These are phyloP conservation scores for Cladosporium cucumerinum DNA, from an alignment of 2,329 filamentous ascomycete species.

Conservation along the genomic window DNA sequence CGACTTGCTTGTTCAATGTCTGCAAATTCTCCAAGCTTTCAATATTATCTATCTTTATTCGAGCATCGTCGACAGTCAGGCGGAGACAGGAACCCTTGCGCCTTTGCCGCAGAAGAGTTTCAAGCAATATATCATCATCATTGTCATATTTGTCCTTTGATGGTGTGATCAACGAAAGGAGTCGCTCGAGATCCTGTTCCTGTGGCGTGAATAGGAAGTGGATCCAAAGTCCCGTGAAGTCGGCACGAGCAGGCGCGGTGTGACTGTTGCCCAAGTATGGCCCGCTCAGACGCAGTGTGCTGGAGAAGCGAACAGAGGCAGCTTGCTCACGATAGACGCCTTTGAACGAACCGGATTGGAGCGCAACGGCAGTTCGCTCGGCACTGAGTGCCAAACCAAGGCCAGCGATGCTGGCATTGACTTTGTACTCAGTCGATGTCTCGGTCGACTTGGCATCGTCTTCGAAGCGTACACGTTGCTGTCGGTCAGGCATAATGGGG, in stretches of 20 bases:
- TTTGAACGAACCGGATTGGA: constrained; percentile 71
- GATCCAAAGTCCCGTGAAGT: constrained; percentile 64
- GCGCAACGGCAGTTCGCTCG: constrained; percentile 62
- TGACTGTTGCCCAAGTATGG: constrained; percentile 58
- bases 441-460: constrained; percentile 34
- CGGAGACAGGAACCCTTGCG: constrained; percentile 81
- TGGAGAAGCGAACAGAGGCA: constrained; percentile 9
- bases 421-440: constrained; percentile 51
- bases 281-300: constrained; percentile 56
- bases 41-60: constrained; percentile 60
- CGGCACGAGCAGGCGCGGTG: constrained; percentile 48
- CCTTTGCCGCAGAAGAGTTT: constrained; percentile 81
- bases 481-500: constrained; percentile 37
- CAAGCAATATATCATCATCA: constrained; percentile 91
- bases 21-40: constrained; percentile 65
- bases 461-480: constrained; percentile 57
- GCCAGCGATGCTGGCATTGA: constrained; percentile 74
- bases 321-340: constrained; percentile 63
- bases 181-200: constrained; percentile 73
- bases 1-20: constrained; percentile 71
- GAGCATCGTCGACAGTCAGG: constrained; percentile 62
- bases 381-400: constrained; percentile 66
- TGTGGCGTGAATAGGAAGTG: constrained; percentile 72
- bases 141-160: constrained; percentile 86
- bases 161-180: constrained; percentile 83